Evolutionary conservation across 2,329 filamentous ascomycete species (phyloP), one percentile per base, ranked within the genome.

Genomic region (Penicillium sp.): DNA sequence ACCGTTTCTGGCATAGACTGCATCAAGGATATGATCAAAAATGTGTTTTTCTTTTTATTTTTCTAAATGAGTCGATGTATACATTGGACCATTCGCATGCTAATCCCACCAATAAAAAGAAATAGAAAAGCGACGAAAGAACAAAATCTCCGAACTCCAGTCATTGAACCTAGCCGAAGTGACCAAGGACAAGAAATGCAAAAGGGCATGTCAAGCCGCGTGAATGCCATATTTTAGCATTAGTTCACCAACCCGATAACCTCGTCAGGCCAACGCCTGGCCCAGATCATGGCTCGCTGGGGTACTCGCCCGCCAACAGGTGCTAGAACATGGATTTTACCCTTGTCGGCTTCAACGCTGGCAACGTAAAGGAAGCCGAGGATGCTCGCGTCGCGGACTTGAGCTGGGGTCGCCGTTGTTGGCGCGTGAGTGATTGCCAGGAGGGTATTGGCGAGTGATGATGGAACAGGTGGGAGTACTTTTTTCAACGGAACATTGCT

Each of bases 291-390:
- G 4, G 93, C 91, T 66, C 87, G 81, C 59, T 88, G 84, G 0
- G 90, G 91, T 53, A 96, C 80, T 52, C 89, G 82, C 2, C 91
- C 91, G 46, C 89, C 89, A 55, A 96, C 85, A 1, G 94, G 94
- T 15, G 90, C 87, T 52, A 99, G 76, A 17, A 97, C 79, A 66
- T 90, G 88, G 26, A 97, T 79, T 69, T 89, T 89, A 60, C 85
- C 85, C 70, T 89, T 89, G 62, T 88, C 87, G 66, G 90, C 89
- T 66, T 99, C 92, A 3, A 97, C 90, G 55, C 96, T 90, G 1
- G 90, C 88, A 13, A 97, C 89, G 66, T 96, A 97, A 24, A 97
- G 82, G 66, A 96, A 99, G 0, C 94, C 94, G 82, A 95, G 88
- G 24, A 97, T 86, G 49, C 87, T 88, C 7, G 91, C 86, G 61